Evolutionary conservation across 345 rosid species (phyloP).

Genomic region (Arabidopsis thaliana): TAIR10.1 NC_003074.8:22896501-22897000

Average conservation of each 20-base stretch:
- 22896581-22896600: constrained; percentile 38
- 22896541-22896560: constrained; percentile 71
- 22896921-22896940: constrained; percentile 40
- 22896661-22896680: constrained; percentile 46
- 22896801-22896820: constrained; percentile 45
- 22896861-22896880: constrained; percentile 45
- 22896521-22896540: constrained; percentile 91
- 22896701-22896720: constrained; percentile 47
- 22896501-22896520: constrained; percentile 86
- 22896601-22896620: constrained; percentile 49
- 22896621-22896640: constrained; percentile 41
- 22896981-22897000: constrained; percentile 24
- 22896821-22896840: constrained; percentile 47
- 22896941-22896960: constrained; percentile 45
- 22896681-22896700: constrained; percentile 48
- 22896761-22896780: constrained; percentile 42
- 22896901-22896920: constrained; percentile 43
- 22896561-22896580: constrained; percentile 42
- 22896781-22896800: constrained; percentile 44
- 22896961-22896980: constrained; percentile 41
- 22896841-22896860: constrained; percentile 49
- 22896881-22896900: constrained; percentile 48
- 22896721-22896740: constrained; percentile 45
- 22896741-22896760: constrained; percentile 39
- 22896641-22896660: constrained; percentile 44